Base-by-base conservation (phyloP, 306 rosid species). In the Castanopsis chinensis region DNA sequence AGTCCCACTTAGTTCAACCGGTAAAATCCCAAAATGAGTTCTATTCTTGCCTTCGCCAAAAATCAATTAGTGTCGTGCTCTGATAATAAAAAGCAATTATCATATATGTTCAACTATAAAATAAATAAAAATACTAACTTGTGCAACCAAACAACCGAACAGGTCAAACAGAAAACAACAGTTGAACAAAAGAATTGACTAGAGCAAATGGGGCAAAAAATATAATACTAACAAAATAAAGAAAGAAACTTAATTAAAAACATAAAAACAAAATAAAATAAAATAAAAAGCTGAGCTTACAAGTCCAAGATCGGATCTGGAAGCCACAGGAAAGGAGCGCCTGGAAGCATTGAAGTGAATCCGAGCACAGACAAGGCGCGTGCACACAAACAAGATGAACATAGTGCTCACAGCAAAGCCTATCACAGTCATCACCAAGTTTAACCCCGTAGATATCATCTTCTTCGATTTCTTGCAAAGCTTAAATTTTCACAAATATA, bases 381-480 rank as follows among this genome's bases (percentile, higher is more conserved):
- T 92, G 79, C 94, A 94, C 12, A 94, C 92, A 77, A 91, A 92
- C 65, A 94, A 92, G 84, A 94, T 94, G 93, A 94, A 94, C 94
- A 89, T 82, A 75, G 94, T 88, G 88, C 98, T 94, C 71, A 94
- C 97, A n/a, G 89, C 92, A 65, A 94, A 94, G 20, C 97, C 98
- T 88, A 92, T 91, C 79, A 89, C 93, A n/a, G 94, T 94, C 98
- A 94, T 94, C 84, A 94, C 98, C 90, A 94, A 81, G 75, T 94
- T 94, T 14, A 92, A 65, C 75, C 97, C 97, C 4, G 98, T 77
- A 27, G 98, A 88, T 71, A 92, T 94, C 97, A 92, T 91, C 3
- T 75, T 86, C 57, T 65, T 21, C 35, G 11, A 8, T 2, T 37
- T 49, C 27, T 6, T 37, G 13, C 74, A 75, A 41, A 71, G 75